Conservation (phyloP, 73 alveolate species). For the Tetrahymena borealis region DNA sequence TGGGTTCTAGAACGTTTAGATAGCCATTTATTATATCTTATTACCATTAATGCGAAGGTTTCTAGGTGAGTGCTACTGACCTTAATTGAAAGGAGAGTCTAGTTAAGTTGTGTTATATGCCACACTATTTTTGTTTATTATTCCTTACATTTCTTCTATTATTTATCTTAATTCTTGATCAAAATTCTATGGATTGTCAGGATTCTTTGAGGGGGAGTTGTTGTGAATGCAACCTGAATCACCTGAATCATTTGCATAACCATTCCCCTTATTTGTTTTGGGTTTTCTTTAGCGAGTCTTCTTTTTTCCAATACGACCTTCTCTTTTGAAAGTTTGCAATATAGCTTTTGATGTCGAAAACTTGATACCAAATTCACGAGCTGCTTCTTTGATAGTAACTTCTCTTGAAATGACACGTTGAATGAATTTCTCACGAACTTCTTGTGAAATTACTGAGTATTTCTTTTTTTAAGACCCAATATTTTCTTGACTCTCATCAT, state of each 20-base stretch:
- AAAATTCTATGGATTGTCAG: background rate
- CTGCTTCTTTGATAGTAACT: constrained; percentile 17
- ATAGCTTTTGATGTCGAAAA: constrained; percentile 28
- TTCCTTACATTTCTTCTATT: background rate
- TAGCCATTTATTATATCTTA: background rate
- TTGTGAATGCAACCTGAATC: background rate
- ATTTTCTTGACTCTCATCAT: background rate
- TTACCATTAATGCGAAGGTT: background rate
- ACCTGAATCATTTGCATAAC: background rate
- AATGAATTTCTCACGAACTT: constrained; percentile 14
- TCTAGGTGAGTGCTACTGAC: background rate
- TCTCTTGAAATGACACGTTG: background rate
- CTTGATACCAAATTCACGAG: constrained; percentile 13
- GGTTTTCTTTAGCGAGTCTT: background rate
- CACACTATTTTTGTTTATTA: background rate
- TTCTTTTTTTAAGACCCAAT: background rate
- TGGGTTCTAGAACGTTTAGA: background rate
- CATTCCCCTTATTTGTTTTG: background rate
- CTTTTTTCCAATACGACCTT: constrained; percentile 28
- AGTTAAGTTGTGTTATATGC: background rate
- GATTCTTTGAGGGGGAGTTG: background rate
- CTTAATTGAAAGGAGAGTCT: background rate
- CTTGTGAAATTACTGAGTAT: constrained; percentile 5
- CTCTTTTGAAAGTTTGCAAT: background rate
- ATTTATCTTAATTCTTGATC: background rate